Conservation (phyloP, 192 early-diverging fungal genomes). For the Helicostylum pulchrum region DNA sequence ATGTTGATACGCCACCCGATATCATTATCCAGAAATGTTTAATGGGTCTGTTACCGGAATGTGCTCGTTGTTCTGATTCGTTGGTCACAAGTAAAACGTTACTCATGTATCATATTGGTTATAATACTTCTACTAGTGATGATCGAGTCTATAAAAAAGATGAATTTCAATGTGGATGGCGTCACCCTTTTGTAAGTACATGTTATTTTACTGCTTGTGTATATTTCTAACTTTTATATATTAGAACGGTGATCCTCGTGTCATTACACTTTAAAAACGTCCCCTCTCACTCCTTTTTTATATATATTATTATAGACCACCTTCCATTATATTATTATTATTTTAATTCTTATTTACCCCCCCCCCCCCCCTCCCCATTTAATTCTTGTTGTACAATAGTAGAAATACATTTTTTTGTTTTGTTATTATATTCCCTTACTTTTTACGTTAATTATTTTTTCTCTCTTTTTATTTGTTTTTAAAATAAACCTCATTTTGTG, state of each 20-base stretch:
- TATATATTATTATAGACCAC: slow-evolving; percentile 1
- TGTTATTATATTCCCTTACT: too few species aligned
- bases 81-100: slow-evolving; percentile 47
- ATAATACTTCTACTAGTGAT: slow-evolving; percentile 50
- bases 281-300: slow-evolving; percentile 1
- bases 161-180: slow-evolving; percentile 57
- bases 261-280: slow-evolving; percentile 26
- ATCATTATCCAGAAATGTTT: slow-evolving; percentile 54
- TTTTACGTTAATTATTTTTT: too few species aligned
- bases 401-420: too few species aligned
- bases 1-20: slow-evolving; percentile 43
- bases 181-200: slow-evolving; percentile 53
- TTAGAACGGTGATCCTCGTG: slow-evolving; percentile 38
- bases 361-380: too few species aligned
- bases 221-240: neutral
- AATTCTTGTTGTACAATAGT: neutral
- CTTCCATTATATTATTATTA: neutral
- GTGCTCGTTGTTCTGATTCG: slow-evolving; percentile 39
- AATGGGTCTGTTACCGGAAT: slow-evolving; percentile 43
- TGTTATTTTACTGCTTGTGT: neutral
- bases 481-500: too few species aligned
- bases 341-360: slow-evolving; percentile 5
- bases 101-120: slow-evolving; percentile 53
- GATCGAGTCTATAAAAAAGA: slow-evolving; percentile 44
- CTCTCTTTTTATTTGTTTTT: too few species aligned